These are phyloP conservation scores for Pseudoneurospora amorphoporcata DNA, from an alignment of 495 filamentous ascomycete species.

Conservation along the genomic window DNA sequence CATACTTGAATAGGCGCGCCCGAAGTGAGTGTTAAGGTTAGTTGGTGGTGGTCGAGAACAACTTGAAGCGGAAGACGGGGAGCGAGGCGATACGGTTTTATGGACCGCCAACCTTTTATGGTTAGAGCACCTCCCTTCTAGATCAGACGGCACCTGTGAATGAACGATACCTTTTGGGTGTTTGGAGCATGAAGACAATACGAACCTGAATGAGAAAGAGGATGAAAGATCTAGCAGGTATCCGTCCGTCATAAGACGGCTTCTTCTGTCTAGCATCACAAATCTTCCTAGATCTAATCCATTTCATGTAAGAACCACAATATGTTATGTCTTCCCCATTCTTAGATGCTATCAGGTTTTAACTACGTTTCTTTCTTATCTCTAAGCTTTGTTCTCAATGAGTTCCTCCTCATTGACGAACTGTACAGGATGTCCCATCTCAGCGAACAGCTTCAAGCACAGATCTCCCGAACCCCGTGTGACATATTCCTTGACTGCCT, in stretches of 20 bases:
- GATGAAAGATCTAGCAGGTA: neutral
- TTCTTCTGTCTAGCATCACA: neutral
- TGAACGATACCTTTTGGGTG: neutral
- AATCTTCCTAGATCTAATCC: neutral
- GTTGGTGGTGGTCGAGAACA: neutral
- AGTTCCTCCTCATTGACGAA: neutral
- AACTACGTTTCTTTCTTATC: neutral
- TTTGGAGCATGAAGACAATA: neutral
- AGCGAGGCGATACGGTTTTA: neutral
- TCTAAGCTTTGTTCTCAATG: neutral
- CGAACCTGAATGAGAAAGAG: neutral
- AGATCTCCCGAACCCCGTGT: neutral
- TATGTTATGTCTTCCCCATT: neutral
- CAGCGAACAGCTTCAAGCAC: neutral
- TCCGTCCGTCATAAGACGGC: no score
- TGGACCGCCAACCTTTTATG: neutral
- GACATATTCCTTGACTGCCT: neutral
- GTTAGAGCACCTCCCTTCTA: neutral
- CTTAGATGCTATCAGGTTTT: neutral
- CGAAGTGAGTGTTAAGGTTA: neutral
- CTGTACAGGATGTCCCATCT: neutral
- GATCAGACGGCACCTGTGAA: neutral
- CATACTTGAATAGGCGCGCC: neutral
- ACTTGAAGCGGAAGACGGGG: neutral
- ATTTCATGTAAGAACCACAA: neutral